Evolutionary conservation across 108 stramenopile genomes (phyloP), one percentile per base, ranked within the genome.

Genomic region (Fragilariopsis cylindrus): DNA sequence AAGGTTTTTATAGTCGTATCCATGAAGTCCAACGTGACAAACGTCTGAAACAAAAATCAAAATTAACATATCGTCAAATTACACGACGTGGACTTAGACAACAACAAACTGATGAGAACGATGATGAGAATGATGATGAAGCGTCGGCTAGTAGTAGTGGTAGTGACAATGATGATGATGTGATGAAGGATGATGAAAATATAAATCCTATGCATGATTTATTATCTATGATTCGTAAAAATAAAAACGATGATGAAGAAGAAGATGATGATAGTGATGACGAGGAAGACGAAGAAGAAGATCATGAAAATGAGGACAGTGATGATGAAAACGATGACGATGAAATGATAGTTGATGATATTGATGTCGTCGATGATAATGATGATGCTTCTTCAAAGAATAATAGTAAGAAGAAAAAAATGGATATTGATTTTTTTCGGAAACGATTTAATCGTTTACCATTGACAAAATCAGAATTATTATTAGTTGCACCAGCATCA

Each of bases 381-480:
- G 57, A 44, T 57, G 48, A 70, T 12, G 48, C 48, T 48, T 40
- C 19, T 62, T 62, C 60, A 30, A 30, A 30, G 30, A 30, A 30
- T 21, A 21, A 21, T 30, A 30, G 30, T 30, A 12, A 53, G 15
- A 1, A 15, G 52, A 53, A 53, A 16, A 21, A 75, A 8, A 9
- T 40, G 16, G 11, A n/a, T 3, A 21, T 65, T 46, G 65, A 57
- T 63, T 9, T 63, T 39, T 77, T 67, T 41, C 67, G 74, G 54
- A 73, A 79, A 64, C 80, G 73, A 11, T 90, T 82, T 54, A 71
- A 76, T 52, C 78, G 76, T 52, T 79, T 40, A 18, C 69, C 75
- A 66, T 52, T 76, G 2, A 41, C 30, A 7, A 9, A 64, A 57
- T 43, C 41, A 3, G 78, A 79, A 69, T 8, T 72, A 46, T n/a